Conservation (phyloP, 2,329 filamentous ascomycete species). For the Davidsoniella neocaledoniae region DNA sequence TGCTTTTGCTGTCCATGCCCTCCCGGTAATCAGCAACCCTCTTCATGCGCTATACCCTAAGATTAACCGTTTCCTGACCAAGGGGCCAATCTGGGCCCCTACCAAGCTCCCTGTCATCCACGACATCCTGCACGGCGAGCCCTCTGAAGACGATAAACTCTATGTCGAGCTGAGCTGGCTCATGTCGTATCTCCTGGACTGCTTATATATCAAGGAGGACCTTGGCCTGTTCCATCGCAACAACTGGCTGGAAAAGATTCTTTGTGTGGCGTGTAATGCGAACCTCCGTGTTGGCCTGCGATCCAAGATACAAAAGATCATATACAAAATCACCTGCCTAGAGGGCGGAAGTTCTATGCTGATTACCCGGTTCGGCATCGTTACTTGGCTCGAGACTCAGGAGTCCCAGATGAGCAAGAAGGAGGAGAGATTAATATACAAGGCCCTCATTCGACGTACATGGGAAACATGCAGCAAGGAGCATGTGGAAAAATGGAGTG, state of each 20-base stretch:
- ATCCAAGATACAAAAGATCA: constrained; percentile 40
- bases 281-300: constrained; percentile 43
- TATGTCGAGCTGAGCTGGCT: constrained; percentile 62
- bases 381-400: constrained; percentile 46
- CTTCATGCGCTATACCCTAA: constrained; percentile 74
- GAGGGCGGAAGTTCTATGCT: constrained; percentile 64
- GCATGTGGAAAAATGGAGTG: constrained; percentile 13
- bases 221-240: constrained; percentile 43
- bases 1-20: constrained; percentile 55
- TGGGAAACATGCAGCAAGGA: constrained; percentile 49
- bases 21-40: constrained; percentile 57
- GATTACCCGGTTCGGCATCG: constrained; percentile 55
- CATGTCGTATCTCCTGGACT: constrained; percentile 51
- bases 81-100: constrained; percentile 57
- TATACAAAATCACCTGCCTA: constrained; percentile 51
- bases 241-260: constrained; percentile 57
- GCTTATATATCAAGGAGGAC: constrained; percentile 42
- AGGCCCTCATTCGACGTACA: constrained; percentile 38
- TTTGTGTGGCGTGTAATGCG: constrained; percentile 51
- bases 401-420: constrained; percentile 24
- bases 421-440: constrained; percentile 33
- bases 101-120: constrained; percentile 57
- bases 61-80: constrained; percentile 68
- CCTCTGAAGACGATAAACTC: constrained; percentile 55
- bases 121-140: constrained; percentile 44